These are phyloP conservation scores for Phalaenopsis equestris DNA, from an alignment of 106 monocot species.

Conservation along the genomic window DNA sequence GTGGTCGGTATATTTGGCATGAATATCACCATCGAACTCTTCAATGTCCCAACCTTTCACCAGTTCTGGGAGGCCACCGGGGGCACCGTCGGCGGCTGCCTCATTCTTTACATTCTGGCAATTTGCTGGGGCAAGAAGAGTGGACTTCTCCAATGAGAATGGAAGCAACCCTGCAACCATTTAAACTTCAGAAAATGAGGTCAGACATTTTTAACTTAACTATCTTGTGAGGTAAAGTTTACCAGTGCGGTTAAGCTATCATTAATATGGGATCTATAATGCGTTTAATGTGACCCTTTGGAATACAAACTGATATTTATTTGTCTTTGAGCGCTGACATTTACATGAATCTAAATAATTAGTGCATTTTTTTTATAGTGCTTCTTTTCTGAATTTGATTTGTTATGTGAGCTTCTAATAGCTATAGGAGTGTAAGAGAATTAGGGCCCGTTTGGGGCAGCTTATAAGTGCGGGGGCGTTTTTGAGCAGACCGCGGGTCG, in stretches of 20 bases:
- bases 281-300: background rate
- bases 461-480: too few relatives aligned
- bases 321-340: background rate
- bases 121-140: constrained; percentile 19
- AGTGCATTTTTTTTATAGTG: too few relatives aligned
- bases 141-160: constrained; percentile 14
- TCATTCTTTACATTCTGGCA: constrained; percentile 13
- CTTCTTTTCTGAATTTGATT: too few relatives aligned
- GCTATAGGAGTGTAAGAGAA: too few relatives aligned
- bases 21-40: constrained; percentile 6
- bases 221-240: background rate
- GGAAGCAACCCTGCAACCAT: background rate
- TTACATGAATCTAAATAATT: too few relatives aligned
- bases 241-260: background rate
- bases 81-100: background rate
- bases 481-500: too few relatives aligned
- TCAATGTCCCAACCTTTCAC: background rate
- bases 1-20: constrained; percentile 9
- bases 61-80: constrained; percentile 14
- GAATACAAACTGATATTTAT: background rate
- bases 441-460: too few relatives aligned
- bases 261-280: background rate
- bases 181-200: background rate
- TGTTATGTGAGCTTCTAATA: too few relatives aligned
- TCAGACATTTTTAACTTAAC: background rate